Conservation (phyloP, 2,329 filamentous ascomycete species). For the Elsinoe batatas region DNA sequence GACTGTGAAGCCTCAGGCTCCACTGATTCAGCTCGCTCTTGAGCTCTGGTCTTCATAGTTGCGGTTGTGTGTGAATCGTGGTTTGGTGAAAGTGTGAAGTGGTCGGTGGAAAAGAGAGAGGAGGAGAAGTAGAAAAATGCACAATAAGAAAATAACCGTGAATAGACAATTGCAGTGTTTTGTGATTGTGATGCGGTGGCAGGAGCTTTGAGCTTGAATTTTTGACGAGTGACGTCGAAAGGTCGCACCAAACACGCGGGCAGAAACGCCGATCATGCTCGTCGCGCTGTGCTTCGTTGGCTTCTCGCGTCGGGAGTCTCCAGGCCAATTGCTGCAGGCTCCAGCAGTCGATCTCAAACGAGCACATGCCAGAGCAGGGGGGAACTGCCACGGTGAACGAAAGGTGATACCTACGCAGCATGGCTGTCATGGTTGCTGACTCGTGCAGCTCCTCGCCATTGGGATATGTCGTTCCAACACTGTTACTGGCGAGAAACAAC, state of each 20-base stretch:
- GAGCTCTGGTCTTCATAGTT: conserved; percentile 14
- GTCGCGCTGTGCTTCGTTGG: neutral
- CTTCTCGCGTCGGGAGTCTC: neutral
- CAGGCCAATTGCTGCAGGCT: conserved; percentile 8
- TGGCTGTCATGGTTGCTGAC: neutral
- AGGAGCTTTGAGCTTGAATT: conserved; percentile 9
- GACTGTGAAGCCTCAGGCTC: conserved; percentile 12
- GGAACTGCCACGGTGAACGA: neutral
- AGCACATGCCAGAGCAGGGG: neutral
- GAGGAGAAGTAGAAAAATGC: neutral
- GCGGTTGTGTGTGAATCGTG: neutral
- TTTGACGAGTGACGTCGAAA: conserved; percentile 1
- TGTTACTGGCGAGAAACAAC: neutral
- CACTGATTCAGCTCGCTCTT: conserved; percentile 13
- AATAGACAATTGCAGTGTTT: neutral
- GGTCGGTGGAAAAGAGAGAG: neutral
- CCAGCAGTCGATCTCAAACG: neutral
- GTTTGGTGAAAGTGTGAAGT: neutral
- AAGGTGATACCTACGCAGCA: neutral
- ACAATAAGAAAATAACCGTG: neutral
- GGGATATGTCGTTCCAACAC: no score
- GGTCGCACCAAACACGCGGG: conserved; percentile 5
- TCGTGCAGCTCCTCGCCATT: neutral
- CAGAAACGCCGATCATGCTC: conserved; percentile 4
- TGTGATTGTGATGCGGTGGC: conserved; percentile 5